phyloP scores from a whole-genome alignment of 2,329 filamentous ascomycete species.

The Ophidiomyces ophidiicola region DNA sequence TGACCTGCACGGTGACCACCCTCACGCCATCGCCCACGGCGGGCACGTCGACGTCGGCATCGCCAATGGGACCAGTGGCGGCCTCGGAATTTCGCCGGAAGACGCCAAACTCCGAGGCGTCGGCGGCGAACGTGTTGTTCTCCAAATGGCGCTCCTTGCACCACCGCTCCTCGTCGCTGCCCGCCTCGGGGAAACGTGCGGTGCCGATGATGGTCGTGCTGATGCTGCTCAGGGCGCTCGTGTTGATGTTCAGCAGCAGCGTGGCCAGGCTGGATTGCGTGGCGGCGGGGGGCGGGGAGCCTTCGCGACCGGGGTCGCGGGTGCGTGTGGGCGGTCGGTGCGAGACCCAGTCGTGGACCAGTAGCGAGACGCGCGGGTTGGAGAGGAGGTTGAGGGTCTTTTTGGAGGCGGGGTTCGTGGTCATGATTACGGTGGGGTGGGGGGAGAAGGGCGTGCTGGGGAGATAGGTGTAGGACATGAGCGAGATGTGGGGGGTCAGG shows the following conservation, averaged over 20 bases:
- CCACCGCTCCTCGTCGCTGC: constrained; percentile 71
- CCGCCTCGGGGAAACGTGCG: constrained; percentile 58
- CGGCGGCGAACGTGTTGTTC: constrained; percentile 73
- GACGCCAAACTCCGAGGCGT: constrained; percentile 34
- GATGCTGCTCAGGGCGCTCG: constrained; percentile 73
- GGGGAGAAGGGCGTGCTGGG: constrained; percentile 58
- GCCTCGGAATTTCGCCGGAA: constrained; percentile 28
- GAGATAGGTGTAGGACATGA: constrained; percentile 99
- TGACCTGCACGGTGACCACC: constrained; percentile 75
- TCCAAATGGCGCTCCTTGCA: constrained; percentile 74
- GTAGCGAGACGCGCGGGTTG: constrained; percentile 78
- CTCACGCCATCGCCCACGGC: constrained; percentile 55
- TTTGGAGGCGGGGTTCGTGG: constrained; percentile 61
- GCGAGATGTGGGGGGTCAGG: constrained; percentile 76
- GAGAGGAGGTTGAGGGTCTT: constrained; percentile 64
- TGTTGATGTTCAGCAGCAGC: constrained; percentile 82
- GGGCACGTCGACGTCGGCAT: constrained; percentile 42
- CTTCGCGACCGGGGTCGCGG: constrained; percentile 41
- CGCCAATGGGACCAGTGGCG: constrained; percentile 36
- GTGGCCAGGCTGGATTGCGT: constrained; percentile 64
- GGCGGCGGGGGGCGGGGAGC: constrained; percentile 50
- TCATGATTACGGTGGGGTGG: constrained; percentile 87
- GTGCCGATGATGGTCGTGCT: constrained; percentile 87
- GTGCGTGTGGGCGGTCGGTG: constrained; percentile 70
- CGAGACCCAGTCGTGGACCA: constrained; percentile 98